phyloP scores from a whole-genome alignment of 2,329 filamentous ascomycete species.

The Penicillium sp. region DNA sequence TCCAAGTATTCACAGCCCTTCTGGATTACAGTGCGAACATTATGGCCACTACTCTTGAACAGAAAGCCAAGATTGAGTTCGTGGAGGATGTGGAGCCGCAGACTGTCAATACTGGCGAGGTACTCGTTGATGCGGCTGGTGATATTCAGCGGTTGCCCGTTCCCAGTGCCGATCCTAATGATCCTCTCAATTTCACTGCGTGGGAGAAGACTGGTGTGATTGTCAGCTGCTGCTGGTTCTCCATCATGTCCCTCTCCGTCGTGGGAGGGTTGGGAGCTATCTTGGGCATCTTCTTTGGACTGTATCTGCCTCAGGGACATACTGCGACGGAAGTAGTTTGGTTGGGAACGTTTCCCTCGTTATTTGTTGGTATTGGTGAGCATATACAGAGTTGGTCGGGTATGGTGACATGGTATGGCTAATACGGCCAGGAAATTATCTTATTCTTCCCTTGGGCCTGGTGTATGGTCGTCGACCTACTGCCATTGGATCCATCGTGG shows the following conservation, averaged over 20 bases:
- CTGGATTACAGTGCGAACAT: not conserved
- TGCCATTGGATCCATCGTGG: slow-evolving; percentile 37
- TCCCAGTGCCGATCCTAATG: slow-evolving; percentile 33
- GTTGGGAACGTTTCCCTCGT: slow-evolving; percentile 44
- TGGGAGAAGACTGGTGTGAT: slow-evolving; percentile 33
- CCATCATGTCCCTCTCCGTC: slow-evolving; percentile 33
- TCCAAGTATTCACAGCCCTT: slow-evolving; percentile 3
- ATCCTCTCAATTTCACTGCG: slow-evolving; percentile 30
- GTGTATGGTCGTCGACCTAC: slow-evolving; percentile 45
- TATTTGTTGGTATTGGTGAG: slow-evolving; percentile 47
- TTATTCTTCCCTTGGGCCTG: slow-evolving; percentile 47
- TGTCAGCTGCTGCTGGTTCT: slow-evolving; percentile 36
- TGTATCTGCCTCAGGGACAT: slow-evolving; percentile 34
- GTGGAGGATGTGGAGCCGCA: slow-evolving; percentile 21
- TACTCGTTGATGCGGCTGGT: slow-evolving; percentile 27
- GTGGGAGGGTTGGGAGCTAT: slow-evolving; percentile 38
- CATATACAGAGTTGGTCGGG: not conserved
- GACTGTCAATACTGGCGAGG: not conserved
- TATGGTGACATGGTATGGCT: slow-evolving; percentile 1
- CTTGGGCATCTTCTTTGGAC: slow-evolving; percentile 38
- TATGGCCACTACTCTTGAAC: slow-evolving; percentile 12
- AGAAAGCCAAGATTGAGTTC: slow-evolving; percentile 18
- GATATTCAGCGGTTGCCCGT: slow-evolving; percentile 29
- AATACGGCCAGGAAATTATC: slow-evolving; percentile 33
- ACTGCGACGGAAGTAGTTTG: slow-evolving; percentile 38